Base-by-base conservation (phyloP, 2,329 filamentous ascomycete species). In the Raffaelea arxii region DNA sequence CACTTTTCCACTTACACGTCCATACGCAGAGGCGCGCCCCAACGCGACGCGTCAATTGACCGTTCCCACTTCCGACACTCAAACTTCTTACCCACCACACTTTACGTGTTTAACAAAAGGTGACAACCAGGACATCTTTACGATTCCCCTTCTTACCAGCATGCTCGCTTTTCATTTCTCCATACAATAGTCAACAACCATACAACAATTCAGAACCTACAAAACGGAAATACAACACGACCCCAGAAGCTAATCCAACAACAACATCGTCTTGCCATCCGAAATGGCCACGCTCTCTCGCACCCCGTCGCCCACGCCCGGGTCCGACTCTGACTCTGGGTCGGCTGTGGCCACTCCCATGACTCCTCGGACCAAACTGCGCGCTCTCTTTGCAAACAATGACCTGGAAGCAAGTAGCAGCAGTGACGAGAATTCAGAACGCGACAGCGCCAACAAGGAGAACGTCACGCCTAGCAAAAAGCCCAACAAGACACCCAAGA, bases 351-450 rank as follows among this genome's bases (percentile, higher is more conserved):
- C 68, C 47, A 68, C 64, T 38, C 66, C 73, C 43, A 57, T 75
- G 44, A 71, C 76, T 11, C 77, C 76, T 6, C 65, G 63, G 36
- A 72, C 77, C 19, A 81, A 78, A 53, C 67, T 80, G 43, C 67
- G 64, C 53, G 74, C 75, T 19, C 60, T 79, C 11, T 54, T 57
- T 41, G 49, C 50, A 19, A 49, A 44, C 38, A 46, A 55, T 24
- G 46, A 43, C 45, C 44, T 51, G 52, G 43, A 40, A n/a, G 44
- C 9, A 4, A 23, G 19, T 18, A 19, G 41, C 46, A 39, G 23
- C 30, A 38, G 44, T 22, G 51, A 49, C 38, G 38, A 40, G 16
- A 32, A 25, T 21, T 44, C 44, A 3, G 48, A 46, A 25, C 40
- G 43, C 42, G 43, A 51, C 25, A 44, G 44, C 27, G 25, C 44